A percentile compares a stretch with the other conserved stretches of the same genome.
Conservation (phyloP, 2,329 filamentous ascomycete species). For the Fusarium pseudocircinatum region DNA sequence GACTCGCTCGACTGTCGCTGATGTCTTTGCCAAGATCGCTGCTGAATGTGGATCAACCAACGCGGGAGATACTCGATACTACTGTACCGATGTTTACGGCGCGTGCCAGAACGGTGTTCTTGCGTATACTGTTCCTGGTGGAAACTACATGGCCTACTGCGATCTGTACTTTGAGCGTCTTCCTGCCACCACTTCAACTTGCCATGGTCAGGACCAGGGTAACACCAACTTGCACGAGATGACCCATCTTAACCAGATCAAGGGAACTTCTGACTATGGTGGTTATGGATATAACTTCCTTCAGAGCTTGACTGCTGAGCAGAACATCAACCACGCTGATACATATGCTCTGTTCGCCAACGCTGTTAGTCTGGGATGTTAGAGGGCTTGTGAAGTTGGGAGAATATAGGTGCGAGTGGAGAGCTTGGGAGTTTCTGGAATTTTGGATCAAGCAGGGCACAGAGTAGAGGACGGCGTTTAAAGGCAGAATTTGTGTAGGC, state of each 20-base stretch:
- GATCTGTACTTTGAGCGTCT: constrained; percentile 66
- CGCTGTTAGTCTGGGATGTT: constrained; percentile 49
- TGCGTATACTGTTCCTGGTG: constrained; percentile 68
- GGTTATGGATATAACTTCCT: constrained; percentile 67
- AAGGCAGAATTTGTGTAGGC: neutral
- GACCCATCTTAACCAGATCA: constrained; percentile 67
- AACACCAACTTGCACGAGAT: constrained; percentile 73
- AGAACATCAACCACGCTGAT: constrained; percentile 73
- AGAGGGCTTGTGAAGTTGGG: neutral
- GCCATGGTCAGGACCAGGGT: constrained; percentile 73
- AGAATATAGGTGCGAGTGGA: neutral
- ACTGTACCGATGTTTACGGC: constrained; percentile 67
- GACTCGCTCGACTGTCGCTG: constrained; percentile 60
- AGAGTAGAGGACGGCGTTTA: neutral
- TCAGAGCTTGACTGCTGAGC: constrained; percentile 53
- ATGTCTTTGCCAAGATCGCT: constrained; percentile 61
- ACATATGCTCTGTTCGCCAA: constrained; percentile 48
- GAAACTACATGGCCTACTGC: constrained; percentile 69
- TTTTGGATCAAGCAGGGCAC: neutral
- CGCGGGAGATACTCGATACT: constrained; percentile 60
- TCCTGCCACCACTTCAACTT: constrained; percentile 57
- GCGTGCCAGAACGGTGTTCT: constrained; percentile 63
- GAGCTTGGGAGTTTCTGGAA: neutral
- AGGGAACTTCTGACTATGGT: constrained; percentile 67
- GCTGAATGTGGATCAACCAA: constrained; percentile 63